A percentile compares a stretch with the other conserved stretches of the same genome.
phyloP scores from a whole-genome alignment of 23 red algal genomes.

The Agarophyton chilense region DNA sequence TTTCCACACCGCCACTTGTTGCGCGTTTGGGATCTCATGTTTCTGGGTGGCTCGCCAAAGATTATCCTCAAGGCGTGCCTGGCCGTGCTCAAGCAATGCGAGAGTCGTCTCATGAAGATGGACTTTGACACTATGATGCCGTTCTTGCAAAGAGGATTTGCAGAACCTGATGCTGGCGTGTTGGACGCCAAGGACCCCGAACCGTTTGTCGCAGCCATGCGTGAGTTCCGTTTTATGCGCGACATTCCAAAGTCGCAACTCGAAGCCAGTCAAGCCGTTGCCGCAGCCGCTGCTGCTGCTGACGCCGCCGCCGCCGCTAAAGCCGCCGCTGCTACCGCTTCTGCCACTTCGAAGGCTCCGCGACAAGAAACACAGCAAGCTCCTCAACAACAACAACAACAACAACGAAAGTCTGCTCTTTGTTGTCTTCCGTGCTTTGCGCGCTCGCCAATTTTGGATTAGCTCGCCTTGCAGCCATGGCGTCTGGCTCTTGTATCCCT shows the following conservation, averaged over 20 bases:
- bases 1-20: conserved; percentile 86
- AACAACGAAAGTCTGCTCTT: conserved; percentile 13
- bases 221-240: conserved; percentile 70
- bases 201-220: conserved; percentile 56
- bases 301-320: not conserved
- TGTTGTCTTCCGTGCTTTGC: conserved; percentile 22
- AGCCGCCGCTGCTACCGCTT: not conserved
- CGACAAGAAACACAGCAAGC: conserved; percentile 26
- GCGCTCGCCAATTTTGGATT: not conserved
- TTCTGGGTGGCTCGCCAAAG: conserved; percentile 77
- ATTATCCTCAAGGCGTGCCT: conserved; percentile 83
- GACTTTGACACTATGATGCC: conserved; percentile 89
- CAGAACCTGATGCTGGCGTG: conserved; percentile 70
- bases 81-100: conserved; percentile 71
- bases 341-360: not conserved
- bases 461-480: not conserved
- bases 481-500: not conserved
- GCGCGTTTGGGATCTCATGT: conserved; percentile 93
- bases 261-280: conserved; percentile 10
- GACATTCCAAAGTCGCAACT: conserved; percentile 38
- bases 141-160: conserved; percentile 92
- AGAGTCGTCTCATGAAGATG: conserved; percentile 68
- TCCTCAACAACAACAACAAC: conserved; percentile 20
- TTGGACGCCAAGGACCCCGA: conserved; percentile 66
- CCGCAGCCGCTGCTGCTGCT: not conserved